These are phyloP conservation scores for Tremella mesenterica DNA, from an alignment of 768 basidiomycete species.

Conservation along the genomic window DNA sequence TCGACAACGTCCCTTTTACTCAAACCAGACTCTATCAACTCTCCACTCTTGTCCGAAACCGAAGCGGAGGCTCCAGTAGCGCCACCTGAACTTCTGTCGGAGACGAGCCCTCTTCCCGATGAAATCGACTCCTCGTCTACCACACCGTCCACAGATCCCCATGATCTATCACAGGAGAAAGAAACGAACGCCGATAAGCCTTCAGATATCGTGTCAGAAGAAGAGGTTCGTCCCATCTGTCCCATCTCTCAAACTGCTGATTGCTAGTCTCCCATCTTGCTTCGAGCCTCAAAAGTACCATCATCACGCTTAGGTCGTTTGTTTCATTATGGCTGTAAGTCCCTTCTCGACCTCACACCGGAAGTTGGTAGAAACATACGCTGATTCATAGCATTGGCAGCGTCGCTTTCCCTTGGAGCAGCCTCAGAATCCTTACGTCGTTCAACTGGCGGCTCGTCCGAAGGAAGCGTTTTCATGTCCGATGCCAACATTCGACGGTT, in stretches of 20 bases:
- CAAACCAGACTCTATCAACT: no score
- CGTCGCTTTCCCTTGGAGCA: conserved; percentile 78
- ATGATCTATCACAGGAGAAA: no score
- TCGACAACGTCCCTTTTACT: no score
- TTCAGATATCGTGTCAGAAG: conserved; percentile 7
- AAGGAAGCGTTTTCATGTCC: conserved; percentile 65
- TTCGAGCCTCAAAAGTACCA: conserved; percentile 69
- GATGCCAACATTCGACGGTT: conserved; percentile 83
- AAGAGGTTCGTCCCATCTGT: conserved; percentile 18
- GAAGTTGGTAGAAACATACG: no score
- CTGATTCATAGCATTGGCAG: conserved; percentile 65
- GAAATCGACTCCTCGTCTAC: no score
- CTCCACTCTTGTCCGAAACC: no score
- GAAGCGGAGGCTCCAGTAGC: no score
- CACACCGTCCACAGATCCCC: no score
- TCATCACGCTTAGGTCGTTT: conserved; percentile 79
- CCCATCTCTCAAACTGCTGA: no score
- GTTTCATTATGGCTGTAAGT: conserved; percentile 85
- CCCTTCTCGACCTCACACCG: background rate
- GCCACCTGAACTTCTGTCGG: no score
- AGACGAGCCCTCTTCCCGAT: no score
- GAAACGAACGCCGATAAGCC: no score
- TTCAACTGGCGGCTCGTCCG: conserved; percentile 44
- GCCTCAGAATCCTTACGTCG: conserved; percentile 77
- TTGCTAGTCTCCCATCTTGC: conserved; percentile 33